Conservation (phyloP, 805 yeast genomes). For the Pichia rugopelliculosa region DNA sequence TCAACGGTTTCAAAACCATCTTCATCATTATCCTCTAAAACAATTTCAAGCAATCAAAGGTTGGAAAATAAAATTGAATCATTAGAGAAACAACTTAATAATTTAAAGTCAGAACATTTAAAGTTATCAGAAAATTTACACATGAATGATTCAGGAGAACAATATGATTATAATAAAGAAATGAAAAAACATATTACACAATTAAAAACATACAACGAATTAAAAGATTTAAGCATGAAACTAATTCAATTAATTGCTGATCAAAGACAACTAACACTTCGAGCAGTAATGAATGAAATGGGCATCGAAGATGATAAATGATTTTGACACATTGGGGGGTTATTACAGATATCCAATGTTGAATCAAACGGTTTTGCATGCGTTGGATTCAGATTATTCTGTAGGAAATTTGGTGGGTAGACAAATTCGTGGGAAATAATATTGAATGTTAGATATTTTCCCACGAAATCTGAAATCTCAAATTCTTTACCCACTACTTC, state of each 20-base stretch:
- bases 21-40: background rate
- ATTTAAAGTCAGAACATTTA: constrained; percentile 17
- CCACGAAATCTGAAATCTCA: too few species aligned
- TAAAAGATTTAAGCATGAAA: constrained; percentile 53
- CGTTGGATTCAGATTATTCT: too few species aligned
- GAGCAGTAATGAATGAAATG: constrained; percentile 48
- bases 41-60: constrained; percentile 28
- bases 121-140: constrained; percentile 14
- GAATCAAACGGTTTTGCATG: too few species aligned
- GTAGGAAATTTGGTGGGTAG: too few species aligned
- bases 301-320: constrained; percentile 26
- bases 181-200: constrained; percentile 45
- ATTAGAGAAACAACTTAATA: constrained; percentile 36
- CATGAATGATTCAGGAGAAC: background rate
- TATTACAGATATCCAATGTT: too few species aligned
- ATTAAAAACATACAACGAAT: constrained; percentile 52
- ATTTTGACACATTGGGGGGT: too few species aligned
- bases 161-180: constrained; percentile 28
- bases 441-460: too few species aligned
- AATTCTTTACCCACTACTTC: too few species aligned
- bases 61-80: constrained; percentile 37
- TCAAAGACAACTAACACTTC: constrained; percentile 40
- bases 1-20: background rate
- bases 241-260: constrained; percentile 55
- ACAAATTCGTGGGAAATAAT: too few species aligned